Percentiles rank a stretch among this genome's conserved stretches.
Conservation (phyloP, 1,284 basidiomycete species). For the Puccinia novopanici region DNA sequence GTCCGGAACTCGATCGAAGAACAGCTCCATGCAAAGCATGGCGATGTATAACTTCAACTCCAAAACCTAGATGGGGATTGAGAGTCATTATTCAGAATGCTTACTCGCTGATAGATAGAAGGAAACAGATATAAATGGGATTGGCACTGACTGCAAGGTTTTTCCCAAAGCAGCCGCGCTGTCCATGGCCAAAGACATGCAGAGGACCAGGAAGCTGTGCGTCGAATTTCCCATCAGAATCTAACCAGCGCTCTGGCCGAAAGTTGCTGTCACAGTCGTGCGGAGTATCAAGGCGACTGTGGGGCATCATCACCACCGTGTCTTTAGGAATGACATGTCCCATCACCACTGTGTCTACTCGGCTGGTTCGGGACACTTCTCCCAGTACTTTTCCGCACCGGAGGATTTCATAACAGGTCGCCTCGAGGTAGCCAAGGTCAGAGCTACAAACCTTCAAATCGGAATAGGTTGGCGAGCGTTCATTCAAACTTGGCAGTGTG, state of each 20-base stretch:
- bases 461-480: slow-evolving; percentile 36
- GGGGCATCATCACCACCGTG: slow-evolving; percentile 42
- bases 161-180: slow-evolving; percentile 41
- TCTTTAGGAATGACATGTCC: slow-evolving; percentile 35
- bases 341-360: slow-evolving; percentile 22
- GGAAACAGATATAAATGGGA: neutral
- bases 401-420: slow-evolving; percentile 33
- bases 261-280: neutral
- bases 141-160: slow-evolving; percentile 37
- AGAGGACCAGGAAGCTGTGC: slow-evolving; percentile 36
- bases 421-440: slow-evolving; percentile 27
- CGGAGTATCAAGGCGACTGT: neutral
- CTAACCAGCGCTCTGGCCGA: slow-evolving; percentile 40
- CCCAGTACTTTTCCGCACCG: slow-evolving; percentile 28
- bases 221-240: slow-evolving; percentile 33
- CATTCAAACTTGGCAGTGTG: slow-evolving; percentile 34
- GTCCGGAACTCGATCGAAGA: slow-evolving; percentile 45
- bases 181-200: slow-evolving; percentile 46
- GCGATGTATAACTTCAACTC: slow-evolving; percentile 48
- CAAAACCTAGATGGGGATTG: slow-evolving; percentile 11
- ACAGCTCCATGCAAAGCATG: slow-evolving; percentile 42
- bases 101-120: too few relatives aligned
- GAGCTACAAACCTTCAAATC: slow-evolving; percentile 33
- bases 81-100: neutral
- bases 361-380: slow-evolving; percentile 36